These are phyloP conservation scores for Termitomyces titanicus DNA, from an alignment of 768 basidiomycete species.

Conservation along the genomic window DNA sequence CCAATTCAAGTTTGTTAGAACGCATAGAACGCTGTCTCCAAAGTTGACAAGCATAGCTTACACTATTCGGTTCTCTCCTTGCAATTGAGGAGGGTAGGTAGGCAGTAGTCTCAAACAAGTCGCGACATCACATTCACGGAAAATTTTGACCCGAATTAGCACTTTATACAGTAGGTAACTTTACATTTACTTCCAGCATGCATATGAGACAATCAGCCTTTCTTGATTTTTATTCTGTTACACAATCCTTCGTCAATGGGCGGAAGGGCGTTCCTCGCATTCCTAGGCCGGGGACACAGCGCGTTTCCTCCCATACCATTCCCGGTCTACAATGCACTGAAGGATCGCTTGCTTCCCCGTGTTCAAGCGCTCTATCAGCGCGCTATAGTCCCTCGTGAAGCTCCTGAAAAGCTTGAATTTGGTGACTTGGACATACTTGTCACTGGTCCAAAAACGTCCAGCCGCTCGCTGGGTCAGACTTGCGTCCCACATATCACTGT, in stretches of 20 bases:
- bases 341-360: neutral
- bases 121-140: no score
- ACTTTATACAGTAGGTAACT: no score
- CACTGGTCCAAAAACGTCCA: constrained; percentile 30
- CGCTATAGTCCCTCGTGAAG: constrained; percentile 56
- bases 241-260: neutral
- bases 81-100: no score
- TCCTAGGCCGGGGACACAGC: neutral
- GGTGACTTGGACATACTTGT: constrained; percentile 73
- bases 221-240: neutral
- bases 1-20: no score
- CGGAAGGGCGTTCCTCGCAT: neutral
- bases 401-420: constrained; percentile 59
- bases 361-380: constrained; percentile 10
- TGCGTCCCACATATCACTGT: neutral
- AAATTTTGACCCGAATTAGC: no score
- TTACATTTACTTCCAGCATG: no score
- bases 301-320: neutral
- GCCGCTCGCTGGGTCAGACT: constrained; percentile 7
- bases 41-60: no score
- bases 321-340: neutral
- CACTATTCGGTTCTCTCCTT: no score
- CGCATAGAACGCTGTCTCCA: no score
- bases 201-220: neutral
- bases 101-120: no score